Conservation (phyloP, 169 alveolate genomes). For the Neospora caninum region DNA sequence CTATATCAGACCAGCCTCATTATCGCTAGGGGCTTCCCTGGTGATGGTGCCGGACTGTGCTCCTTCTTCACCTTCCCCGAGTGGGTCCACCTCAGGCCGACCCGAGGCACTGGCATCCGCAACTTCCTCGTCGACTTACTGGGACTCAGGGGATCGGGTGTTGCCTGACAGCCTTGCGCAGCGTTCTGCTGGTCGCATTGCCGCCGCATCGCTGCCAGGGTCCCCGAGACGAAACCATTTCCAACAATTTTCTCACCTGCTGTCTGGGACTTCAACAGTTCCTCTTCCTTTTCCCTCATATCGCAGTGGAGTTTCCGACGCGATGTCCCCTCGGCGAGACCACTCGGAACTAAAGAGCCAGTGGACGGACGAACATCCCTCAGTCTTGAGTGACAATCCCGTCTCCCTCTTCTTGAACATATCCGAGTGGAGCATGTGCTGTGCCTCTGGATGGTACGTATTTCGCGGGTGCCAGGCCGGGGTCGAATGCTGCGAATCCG, state of each 20-base stretch:
- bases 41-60: not conserved
- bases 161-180: not conserved
- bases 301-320: not conserved
- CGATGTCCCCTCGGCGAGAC: not conserved
- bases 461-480: constrained; percentile 31
- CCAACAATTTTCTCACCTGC: not conserved
- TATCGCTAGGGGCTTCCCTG: not conserved
- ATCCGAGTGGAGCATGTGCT: not conserved
- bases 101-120: not conserved
- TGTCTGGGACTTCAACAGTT: not conserved
- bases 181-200: not conserved
- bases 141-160: not conserved
- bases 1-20: not conserved
- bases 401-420: not conserved
- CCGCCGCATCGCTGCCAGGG: not conserved
- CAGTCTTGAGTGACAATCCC: not conserved
- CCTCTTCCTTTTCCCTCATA: not conserved
- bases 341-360: not conserved
- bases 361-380: not conserved
- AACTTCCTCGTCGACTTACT: not conserved
- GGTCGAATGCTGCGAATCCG: not conserved
- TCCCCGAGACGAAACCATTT: not conserved
- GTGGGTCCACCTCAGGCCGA: not conserved
- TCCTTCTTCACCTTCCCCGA: not conserved
- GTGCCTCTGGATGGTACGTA: constrained; percentile 37